Evolutionary conservation across 179 eudicot species (phyloP).

Genomic region (Pouteria campechiana): DNA sequence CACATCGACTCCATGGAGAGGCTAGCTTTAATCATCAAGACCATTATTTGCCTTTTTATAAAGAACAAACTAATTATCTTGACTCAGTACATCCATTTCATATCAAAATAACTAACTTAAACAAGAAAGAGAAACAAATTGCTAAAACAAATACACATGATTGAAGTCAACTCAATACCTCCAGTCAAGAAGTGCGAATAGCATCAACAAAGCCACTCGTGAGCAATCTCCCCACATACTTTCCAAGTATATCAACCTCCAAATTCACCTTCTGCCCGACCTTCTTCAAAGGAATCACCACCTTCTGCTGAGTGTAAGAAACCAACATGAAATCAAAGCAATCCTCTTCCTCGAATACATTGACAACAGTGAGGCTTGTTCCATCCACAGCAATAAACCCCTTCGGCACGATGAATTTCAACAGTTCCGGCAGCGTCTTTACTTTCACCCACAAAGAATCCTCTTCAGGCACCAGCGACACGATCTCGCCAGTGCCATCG

Average conservation of each 20-base stretch:
- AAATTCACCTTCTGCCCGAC: constrained; percentile 88
- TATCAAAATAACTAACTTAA: no score
- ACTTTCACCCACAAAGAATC: constrained; percentile 95
- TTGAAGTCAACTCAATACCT: no score
- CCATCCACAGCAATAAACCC: constrained; percentile 92
- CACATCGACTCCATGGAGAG: no score
- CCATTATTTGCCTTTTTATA: no score
- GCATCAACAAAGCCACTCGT: constrained; percentile 51
- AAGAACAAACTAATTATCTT: no score
- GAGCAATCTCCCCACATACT: constrained; percentile 85
- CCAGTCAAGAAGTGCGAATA: constrained; percentile 15
- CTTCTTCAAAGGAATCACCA: constrained; percentile 76
- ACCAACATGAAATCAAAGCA: constrained; percentile 91
- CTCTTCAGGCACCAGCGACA: constrained; percentile 36
- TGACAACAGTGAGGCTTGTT: constrained; percentile 87
- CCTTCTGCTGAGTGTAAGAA: constrained; percentile 76
- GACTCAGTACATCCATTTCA: no score
- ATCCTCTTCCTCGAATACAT: constrained; percentile 71
- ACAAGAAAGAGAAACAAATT: no score
- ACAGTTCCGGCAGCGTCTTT: constrained; percentile 44
- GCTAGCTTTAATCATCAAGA: no score
- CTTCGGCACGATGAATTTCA: constrained; percentile 84
- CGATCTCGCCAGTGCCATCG: constrained; percentile 84
- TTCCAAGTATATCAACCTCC: constrained; percentile 93
- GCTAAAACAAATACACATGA: no score